Percentiles rank a stretch among this genome's conserved stretches.
Conservation (phyloP, 208 protist genomes). For the Ichthyophonus hoferi region DNA sequence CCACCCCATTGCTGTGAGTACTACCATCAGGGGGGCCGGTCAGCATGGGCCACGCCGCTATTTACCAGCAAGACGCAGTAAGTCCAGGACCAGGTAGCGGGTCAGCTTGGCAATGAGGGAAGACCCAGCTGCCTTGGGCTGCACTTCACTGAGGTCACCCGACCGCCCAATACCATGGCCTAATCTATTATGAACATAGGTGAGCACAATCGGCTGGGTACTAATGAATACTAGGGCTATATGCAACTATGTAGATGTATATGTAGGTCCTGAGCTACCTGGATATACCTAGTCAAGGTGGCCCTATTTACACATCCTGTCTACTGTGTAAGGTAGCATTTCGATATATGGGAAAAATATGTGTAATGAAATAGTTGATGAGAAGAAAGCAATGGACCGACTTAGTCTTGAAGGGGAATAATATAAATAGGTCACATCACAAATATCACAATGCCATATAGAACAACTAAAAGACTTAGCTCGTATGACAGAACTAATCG, state of each 20-base stretch:
- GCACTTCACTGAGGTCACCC: constrained; percentile 55
- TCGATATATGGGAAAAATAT: too few relatives aligned
- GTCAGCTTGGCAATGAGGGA: constrained; percentile 57
- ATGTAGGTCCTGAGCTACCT: background rate
- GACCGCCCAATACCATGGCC: constrained; percentile 63
- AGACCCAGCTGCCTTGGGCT: constrained; percentile 73
- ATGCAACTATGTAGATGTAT: background rate
- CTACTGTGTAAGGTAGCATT: background rate
- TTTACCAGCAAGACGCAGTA: constrained; percentile 29
- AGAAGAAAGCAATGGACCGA: too few relatives aligned
- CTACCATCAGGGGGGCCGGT: background rate
- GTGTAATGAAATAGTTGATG: too few relatives aligned
- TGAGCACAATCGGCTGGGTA: background rate
- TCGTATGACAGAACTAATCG: too few relatives aligned
- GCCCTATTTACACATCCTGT: background rate
- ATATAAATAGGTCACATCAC: too few relatives aligned
- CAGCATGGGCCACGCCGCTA: background rate
- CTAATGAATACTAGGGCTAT: background rate
- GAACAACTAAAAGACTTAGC: too few relatives aligned
- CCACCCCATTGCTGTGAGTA: background rate
- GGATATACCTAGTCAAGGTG: background rate
- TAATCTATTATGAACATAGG: constrained; percentile 30
- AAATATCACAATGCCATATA: too few relatives aligned
- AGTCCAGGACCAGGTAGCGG: constrained; percentile 44
- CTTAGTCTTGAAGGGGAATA: too few relatives aligned